Evolutionary conservation across 2,329 filamentous ascomycete species (phyloP).

Genomic region (Penicillium corylophilum): DNA sequence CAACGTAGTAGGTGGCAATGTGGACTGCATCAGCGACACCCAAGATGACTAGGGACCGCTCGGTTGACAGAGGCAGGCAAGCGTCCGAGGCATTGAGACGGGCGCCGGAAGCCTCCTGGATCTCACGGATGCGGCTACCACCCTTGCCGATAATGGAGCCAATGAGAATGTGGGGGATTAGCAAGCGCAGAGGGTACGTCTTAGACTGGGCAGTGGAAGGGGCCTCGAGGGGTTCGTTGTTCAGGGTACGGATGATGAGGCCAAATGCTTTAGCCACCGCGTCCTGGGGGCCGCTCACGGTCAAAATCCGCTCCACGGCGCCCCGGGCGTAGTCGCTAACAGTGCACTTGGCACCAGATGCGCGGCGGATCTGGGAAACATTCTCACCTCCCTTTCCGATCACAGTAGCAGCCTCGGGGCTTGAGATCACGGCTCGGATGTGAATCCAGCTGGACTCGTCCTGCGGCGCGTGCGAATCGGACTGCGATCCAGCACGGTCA

Average conservation of each 20-base stretch:
- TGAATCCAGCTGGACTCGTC: constrained; percentile 98
- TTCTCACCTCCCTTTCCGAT: constrained; percentile 99
- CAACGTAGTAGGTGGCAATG: constrained; percentile 98
- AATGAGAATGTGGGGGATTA: constrained; percentile 95
- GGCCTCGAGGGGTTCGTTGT: constrained; percentile 89
- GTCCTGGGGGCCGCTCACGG: constrained; percentile 93
- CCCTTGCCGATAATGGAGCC: constrained; percentile 98
- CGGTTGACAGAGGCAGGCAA: constrained; percentile 89
- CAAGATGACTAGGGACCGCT: constrained; percentile 96
- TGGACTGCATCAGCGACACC: constrained; percentile 97
- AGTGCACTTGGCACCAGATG: constrained; percentile 97
- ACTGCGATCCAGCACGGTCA: constrained; percentile 48
- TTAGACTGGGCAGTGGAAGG: constrained; percentile 91
- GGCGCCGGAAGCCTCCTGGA: constrained; percentile 95
- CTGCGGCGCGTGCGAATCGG: constrained; percentile 55
- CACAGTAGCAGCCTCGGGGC: constrained; percentile 92
- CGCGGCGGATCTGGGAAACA: constrained; percentile 90
- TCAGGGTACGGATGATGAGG: constrained; percentile 94
- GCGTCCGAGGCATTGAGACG: constrained; percentile 95
- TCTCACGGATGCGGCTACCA: constrained; percentile 93
- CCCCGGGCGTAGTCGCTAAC: constrained; percentile 98
- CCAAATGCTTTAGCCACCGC: constrained; percentile 98
- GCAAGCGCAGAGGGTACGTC: constrained; percentile 91
- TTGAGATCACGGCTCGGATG: constrained; percentile 94
- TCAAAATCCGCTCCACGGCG: constrained; percentile 94